Percentiles rank a stretch among this genome's conserved stretches.
phyloP scores from a whole-genome alignment of 2,329 filamentous ascomycete species.

The Ophiostoma sp. region DNA sequence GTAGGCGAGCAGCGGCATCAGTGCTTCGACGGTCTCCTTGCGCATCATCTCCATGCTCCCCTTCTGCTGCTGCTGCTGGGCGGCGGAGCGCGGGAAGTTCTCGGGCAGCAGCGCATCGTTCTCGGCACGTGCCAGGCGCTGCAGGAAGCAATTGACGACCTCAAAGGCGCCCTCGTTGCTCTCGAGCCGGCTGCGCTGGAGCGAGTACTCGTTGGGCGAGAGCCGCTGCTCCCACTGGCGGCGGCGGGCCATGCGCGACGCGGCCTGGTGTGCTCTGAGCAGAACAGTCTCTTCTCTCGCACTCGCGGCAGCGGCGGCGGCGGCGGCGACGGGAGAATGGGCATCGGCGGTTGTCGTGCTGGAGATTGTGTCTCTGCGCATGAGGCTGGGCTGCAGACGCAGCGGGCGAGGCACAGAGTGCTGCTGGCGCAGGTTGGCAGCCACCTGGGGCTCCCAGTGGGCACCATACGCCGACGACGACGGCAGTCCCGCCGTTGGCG shows the following conservation, averaged over 20 bases:
- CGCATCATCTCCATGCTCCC: conserved; percentile 19
- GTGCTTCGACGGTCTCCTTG: conserved; percentile 23
- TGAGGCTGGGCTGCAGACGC: conserved; percentile 18
- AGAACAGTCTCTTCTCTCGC: conserved; percentile 3
- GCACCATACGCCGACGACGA: not conserved
- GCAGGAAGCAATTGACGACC: conserved; percentile 22
- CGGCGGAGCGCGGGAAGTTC: conserved; percentile 17
- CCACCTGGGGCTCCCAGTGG: conserved; percentile 9
- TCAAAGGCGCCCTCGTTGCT: conserved; percentile 23
- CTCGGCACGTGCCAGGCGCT: conserved; percentile 23
- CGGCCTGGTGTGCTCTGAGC: conserved; percentile 20
- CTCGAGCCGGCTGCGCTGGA: conserved; percentile 13
- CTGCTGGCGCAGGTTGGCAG: conserved; percentile 7
- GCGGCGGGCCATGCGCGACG: conserved; percentile 21
- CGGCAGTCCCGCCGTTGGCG: conserved; percentile 4
- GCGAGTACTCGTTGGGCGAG: conserved; percentile 1
- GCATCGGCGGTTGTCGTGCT: not conserved
- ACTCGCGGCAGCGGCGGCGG: not conserved
- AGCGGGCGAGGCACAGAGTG: conserved; percentile 18
- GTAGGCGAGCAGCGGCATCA: conserved; percentile 23
- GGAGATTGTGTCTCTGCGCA: not conserved
- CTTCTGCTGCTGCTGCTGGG: conserved; percentile 15
- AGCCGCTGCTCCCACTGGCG: conserved; percentile 16
- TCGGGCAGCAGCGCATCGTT: conserved; percentile 22
- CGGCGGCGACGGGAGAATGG: not conserved